A percentile compares a stretch with the other conserved stretches of the same genome.
Evolutionary conservation across 768 basidiomycete genomes (phyloP).

Genomic region (Kwoniella heveanensis): DNA sequence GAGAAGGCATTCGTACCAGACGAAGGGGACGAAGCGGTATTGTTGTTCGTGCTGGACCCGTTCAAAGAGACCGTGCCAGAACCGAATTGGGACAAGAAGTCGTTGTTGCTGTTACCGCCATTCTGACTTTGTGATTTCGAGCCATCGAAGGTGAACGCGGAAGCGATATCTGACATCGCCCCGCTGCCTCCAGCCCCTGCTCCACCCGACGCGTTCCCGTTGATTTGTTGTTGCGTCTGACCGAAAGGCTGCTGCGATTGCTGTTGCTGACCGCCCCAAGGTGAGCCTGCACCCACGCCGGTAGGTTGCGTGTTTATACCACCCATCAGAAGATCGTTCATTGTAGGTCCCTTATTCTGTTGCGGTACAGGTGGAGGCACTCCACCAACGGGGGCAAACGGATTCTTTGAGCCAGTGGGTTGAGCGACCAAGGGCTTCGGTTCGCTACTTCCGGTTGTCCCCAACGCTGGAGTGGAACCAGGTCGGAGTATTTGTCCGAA

Average conservation of each 20-base stretch:
- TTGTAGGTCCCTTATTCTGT: conserved; percentile 73
- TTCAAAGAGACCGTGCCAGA: conserved; percentile 8
- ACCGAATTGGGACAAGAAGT: conserved; percentile 38
- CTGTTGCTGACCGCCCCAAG: conserved; percentile 8
- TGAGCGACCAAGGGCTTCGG: conserved; percentile 76
- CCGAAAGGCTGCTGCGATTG: conserved; percentile 7
- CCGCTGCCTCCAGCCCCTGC: conserved; percentile 10
- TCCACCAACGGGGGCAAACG: conserved; percentile 75
- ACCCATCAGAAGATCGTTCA: conserved; percentile 75
- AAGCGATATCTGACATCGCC: conserved; percentile 47
- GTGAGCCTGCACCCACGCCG: conserved; percentile 1
- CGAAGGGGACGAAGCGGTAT: conserved; percentile 15
- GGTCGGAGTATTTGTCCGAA: conserved; percentile 39
- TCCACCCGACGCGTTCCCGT: background rate
- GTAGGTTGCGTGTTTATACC: conserved; percentile 57
- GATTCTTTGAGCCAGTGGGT: conserved; percentile 91
- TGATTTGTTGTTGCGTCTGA: background rate
- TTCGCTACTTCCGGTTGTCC: conserved; percentile 27
- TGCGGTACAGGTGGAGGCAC: conserved; percentile 61
- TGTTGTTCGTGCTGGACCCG: conserved; percentile 5
- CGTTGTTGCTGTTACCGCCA: conserved; percentile 18
- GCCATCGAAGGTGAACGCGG: conserved; percentile 40
- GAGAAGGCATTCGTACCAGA: conserved; percentile 59
- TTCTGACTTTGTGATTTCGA: conserved; percentile 1
- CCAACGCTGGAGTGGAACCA: conserved; percentile 44